Base-by-base conservation (phyloP, 2,329 filamentous ascomycete species). In the Exophiala calicioides region DNA sequence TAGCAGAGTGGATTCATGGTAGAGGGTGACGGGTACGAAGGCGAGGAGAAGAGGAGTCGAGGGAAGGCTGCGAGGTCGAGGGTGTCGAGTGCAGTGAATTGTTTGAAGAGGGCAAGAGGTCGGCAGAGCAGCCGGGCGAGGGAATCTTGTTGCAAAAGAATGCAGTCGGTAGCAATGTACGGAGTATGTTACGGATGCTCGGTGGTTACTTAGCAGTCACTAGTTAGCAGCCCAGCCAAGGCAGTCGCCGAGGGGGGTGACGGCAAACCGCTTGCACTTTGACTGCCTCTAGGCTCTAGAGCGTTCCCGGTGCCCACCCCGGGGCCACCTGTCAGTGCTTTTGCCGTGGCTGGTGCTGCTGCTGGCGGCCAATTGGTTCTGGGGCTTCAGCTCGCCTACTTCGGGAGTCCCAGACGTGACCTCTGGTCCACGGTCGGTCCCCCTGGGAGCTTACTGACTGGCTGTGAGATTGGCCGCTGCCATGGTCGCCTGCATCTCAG, bases 391-490 rank as follows among this genome's bases (percentile, higher is more conserved):
- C 41, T 44, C 15, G 21, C 3, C 23, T 31, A 20, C 38, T 34
- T 6, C 32, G 24, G 36, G 12, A 19, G 10, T 6, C n/a, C n/a
- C n/a, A n/a, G n/a, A 33, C 32, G 29, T 30, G 23, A 24, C 32
- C 41, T 21, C 35, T 38, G 32, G 29, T 47, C 40, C 27, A 30
- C 44, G 26, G 29, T 36, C 29, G 33, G 32, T 40, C 39, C 19
- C 24, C 34, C 33, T 36, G 32, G 32, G 37, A 43, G 36, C 41
- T 43, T 45, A 48, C 49, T 47, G 36, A 50, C 42, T 47, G 51
- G 46, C 20, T 47, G 29, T 46, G 35, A 53, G 47, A 53, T 51
- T 54, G 47, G 52, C 40, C 52, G 40, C 42, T 38, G 44, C 30
- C 42, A 18, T 49, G 52, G 52, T 44, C 39, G 48, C 44, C 26